Base-by-base conservation (phyloP, 2,329 filamentous ascomycete species). In the Xylariaceae sp. region DNA sequence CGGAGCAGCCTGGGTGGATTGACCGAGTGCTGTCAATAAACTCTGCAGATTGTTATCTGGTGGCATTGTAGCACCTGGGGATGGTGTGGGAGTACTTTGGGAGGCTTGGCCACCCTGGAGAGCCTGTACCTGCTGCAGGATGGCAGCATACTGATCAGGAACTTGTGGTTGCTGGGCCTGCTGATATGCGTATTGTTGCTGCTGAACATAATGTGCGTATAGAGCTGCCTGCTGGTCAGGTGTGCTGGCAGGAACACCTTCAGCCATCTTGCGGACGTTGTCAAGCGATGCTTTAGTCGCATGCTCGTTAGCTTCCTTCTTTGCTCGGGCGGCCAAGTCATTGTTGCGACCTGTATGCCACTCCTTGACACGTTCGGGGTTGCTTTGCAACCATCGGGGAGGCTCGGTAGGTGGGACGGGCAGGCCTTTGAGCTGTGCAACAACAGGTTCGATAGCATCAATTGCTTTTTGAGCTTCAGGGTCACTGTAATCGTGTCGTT, bases 311-410 rank as follows among this genome's bases (percentile, higher is more conserved):
- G 67, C 63, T 19, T 63, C 61, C 37, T 57, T 64, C 41, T 66
- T 66, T 35, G 69, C 61, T 34, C 63, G 64, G 2, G 57, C 54
- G 8, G 64, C 59, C 11, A 56, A 34, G 38, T 69, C 68, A 44
- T 63, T 67, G 41, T 67, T 66, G 46, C 69, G 72, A 0, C 73
- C 74, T 9, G 68, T 58, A 63, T 70, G 72, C 76, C 77, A 81
- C 47, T 76, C 69, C 9, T 69, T 67, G 0, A 71, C 63, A 45
- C 68, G 68, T 24, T 70, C 69, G 3, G 67, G 57, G 24, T 73
- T 65, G 17, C 69, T 60, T 9, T 60, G 61, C 48, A 80, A 67
- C 68, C 75, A 78, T 15, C 69, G 67, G 1, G 78, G 76, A 3
- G 78, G 73, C 33, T 73, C 67, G 1, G 55, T 69, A 2, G 76